Evolutionary conservation across 176 grass and related monocot genomes (phyloP).

Genomic region (Musa beccarii): DNA sequence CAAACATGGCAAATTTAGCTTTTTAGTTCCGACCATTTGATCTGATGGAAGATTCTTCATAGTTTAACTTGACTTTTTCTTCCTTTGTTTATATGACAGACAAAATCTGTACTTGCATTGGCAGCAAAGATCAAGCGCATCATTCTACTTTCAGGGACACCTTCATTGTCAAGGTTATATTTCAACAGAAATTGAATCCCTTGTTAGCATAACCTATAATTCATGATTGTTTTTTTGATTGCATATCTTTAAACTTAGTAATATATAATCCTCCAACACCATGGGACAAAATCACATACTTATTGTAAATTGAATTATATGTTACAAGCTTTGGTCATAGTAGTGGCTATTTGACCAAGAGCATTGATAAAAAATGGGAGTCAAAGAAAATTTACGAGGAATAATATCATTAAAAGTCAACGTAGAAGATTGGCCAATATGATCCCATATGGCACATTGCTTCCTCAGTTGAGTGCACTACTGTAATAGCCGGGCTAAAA

Average conservation of each 20-base stretch:
- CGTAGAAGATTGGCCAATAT: too few species aligned
- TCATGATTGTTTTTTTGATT: background rate
- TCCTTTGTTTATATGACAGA: slow-evolving; percentile 34
- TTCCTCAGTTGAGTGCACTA: too few species aligned
- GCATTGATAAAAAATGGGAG: too few species aligned
- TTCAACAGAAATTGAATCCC: background rate
- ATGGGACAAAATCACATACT: background rate
- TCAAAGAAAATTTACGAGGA: too few species aligned
- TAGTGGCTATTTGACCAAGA: too few species aligned
- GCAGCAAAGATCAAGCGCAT: slow-evolving; percentile 43
- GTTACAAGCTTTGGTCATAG: too few species aligned
- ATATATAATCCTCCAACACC: background rate
- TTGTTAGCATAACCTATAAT: background rate
- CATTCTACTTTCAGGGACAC: slow-evolving; percentile 87
- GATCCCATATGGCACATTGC: too few species aligned
- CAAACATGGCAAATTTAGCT: background rate
- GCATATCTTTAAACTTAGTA: background rate
- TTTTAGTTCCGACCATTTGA: background rate
- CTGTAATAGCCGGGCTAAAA: too few species aligned
- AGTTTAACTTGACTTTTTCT: background rate
- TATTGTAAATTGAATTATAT: background rate
- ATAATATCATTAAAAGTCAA: too few species aligned
- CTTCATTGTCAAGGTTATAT: slow-evolving; percentile 95
- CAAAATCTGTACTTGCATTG: slow-evolving; percentile 63
- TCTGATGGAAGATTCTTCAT: background rate